A percentile compares a stretch with the other conserved stretches of the same genome.
Evolutionary conservation across 2,329 filamentous ascomycete genomes (phyloP).

Genomic region (Raffaelea arxii): DNA sequence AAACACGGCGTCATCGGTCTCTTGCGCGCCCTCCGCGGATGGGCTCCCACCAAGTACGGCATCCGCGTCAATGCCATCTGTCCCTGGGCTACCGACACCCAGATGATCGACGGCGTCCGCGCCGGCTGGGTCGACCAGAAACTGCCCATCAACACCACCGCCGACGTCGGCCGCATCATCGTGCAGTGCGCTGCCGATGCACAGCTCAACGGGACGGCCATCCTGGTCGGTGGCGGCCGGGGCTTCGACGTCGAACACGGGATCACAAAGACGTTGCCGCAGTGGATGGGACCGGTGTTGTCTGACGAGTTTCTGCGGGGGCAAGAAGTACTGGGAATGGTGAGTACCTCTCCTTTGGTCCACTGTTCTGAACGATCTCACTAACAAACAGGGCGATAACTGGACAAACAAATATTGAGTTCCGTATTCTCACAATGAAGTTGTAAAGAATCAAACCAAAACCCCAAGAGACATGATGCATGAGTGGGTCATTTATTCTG

Average conservation of each 20-base stretch:
- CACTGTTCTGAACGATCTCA: no score
- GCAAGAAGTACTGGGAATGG: no score
- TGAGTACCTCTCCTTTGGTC: no score
- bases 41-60: constrained; percentile 20
- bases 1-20: constrained; percentile 42
- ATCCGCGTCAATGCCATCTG: constrained; percentile 35
- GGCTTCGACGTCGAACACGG: constrained; percentile 7
- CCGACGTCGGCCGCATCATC: constrained; percentile 31
- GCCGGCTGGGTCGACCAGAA: constrained; percentile 25
- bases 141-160: constrained; percentile 29
- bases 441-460: no score
- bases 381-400: no score
- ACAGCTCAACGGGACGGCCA: constrained; percentile 17
- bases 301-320: no score
- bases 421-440: no score
- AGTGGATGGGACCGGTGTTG: no score
- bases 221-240: constrained; percentile 17
- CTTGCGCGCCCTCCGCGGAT: constrained; percentile 31
- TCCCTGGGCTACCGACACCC: constrained; percentile 36
- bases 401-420: no score
- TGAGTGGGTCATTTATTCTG: no score
- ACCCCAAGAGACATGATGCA: no score
- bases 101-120: constrained; percentile 28
- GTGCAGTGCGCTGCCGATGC: constrained; percentile 25
- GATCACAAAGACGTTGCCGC: not conserved